Conservation (phyloP, 305 asterid species). For the Fraxinus dipetala region DNA sequence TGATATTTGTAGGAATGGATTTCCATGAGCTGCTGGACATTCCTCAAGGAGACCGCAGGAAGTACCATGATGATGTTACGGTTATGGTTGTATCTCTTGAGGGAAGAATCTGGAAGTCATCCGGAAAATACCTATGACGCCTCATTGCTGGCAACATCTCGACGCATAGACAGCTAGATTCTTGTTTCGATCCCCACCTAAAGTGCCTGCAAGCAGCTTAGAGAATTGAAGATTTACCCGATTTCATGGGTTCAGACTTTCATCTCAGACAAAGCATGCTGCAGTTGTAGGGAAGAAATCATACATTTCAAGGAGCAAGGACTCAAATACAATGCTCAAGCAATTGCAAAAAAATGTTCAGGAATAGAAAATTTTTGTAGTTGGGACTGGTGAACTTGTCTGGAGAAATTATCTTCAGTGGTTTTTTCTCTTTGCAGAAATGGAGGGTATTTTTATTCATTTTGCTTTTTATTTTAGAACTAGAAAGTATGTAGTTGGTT, state of each 20-base stretch:
- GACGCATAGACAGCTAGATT: not conserved
- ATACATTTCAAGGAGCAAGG: slow-evolving; percentile 23
- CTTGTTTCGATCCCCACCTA: slow-evolving; percentile 8
- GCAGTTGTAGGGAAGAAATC: slow-evolving; percentile 19
- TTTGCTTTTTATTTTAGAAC: slow-evolving; percentile 18
- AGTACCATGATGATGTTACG: slow-evolving; percentile 95
- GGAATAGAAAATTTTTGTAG: slow-evolving; percentile 72
- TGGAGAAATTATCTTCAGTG: slow-evolving; percentile 36
- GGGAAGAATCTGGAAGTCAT: slow-evolving; percentile 96
- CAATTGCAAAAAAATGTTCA: slow-evolving; percentile 26
- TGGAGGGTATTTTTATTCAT: slow-evolving; percentile 47
- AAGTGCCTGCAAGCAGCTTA: slow-evolving; percentile 9
- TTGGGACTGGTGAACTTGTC: slow-evolving; percentile 50
- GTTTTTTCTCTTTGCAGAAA: slow-evolving; percentile 33
- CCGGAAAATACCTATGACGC: slow-evolving; percentile 79
- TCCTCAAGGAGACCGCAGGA: slow-evolving; percentile 94
- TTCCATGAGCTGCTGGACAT: slow-evolving; percentile 93
- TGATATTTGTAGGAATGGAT: slow-evolving; percentile 67
- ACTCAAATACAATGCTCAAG: slow-evolving; percentile 30
- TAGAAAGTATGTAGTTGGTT: slow-evolving; percentile 31
- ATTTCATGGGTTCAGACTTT: slow-evolving; percentile 6
- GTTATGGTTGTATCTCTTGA: slow-evolving; percentile 97
- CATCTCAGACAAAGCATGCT: not conserved
- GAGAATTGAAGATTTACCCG: slow-evolving; percentile 4
- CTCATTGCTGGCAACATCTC: not conserved